A percentile compares a stretch with the other conserved stretches of the same genome.
phyloP scores from a whole-genome alignment of 2,329 filamentous ascomycete genomes.

The Arthrobotrys iridis region DNA sequence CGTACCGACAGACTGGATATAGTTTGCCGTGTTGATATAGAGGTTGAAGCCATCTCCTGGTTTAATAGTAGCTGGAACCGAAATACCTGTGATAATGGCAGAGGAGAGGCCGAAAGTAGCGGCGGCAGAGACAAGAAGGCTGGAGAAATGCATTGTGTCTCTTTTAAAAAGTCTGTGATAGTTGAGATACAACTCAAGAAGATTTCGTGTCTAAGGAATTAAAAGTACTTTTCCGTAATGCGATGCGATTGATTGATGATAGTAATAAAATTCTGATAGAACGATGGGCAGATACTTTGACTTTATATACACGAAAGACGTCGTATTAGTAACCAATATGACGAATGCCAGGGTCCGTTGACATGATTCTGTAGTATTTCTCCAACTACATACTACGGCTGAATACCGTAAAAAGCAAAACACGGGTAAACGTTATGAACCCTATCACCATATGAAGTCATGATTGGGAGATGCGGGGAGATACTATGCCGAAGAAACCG shows the following conservation, averaged over 20 bases:
- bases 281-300: neutral
- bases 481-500: constrained; percentile 41
- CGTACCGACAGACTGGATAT: constrained; percentile 54
- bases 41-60: constrained; percentile 55
- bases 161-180: neutral
- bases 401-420: neutral
- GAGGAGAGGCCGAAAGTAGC: constrained; percentile 43
- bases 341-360: constrained; percentile 4
- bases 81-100: constrained; percentile 56
- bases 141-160: constrained; percentile 40
- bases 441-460: constrained; percentile 41
- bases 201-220: too few relatives aligned
- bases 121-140: constrained; percentile 20
- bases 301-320: constrained; percentile 43
- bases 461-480: constrained; percentile 39
- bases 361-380: neutral
- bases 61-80: constrained; percentile 55
- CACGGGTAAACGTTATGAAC: neutral
- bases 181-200: neutral
- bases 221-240: too few relatives aligned
- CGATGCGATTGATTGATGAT: constrained; percentile 9
- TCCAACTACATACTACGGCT: constrained; percentile 1
- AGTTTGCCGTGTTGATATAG: constrained; percentile 55
- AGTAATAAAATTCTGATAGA: neutral
- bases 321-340: neutral